Conservation (phyloP, 2,329 filamentous ascomycete genomes). For the Myriosclerotinia curreyana region DNA sequence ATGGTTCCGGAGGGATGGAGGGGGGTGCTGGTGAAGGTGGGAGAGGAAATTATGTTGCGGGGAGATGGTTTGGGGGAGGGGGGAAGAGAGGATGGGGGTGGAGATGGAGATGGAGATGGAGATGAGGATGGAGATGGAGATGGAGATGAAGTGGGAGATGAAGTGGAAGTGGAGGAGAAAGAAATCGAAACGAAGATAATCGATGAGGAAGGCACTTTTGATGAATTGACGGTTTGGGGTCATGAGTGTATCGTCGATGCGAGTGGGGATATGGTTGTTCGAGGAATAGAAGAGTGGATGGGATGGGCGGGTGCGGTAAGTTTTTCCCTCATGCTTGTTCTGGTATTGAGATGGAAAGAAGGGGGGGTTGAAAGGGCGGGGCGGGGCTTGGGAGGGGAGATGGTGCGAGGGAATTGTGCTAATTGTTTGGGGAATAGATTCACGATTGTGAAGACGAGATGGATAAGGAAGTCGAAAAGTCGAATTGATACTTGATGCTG, state of each 20-base stretch:
- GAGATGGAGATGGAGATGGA: no score
- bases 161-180: constrained; percentile 47
- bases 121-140: background rate
- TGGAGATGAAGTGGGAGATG: constrained; percentile 31
- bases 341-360: background rate
- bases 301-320: constrained; percentile 64
- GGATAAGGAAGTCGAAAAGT: background rate
- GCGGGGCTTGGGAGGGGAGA: background rate
- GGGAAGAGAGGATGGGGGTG: background rate
- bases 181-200: constrained; percentile 54
- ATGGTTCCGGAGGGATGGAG: constrained; percentile 13
- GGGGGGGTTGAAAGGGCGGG: background rate
- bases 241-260: constrained; percentile 67
- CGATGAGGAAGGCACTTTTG: constrained; percentile 65
- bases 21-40: constrained; percentile 3
- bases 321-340: background rate
- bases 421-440: constrained; percentile 5
- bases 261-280: constrained; percentile 65
- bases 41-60: background rate
- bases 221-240: constrained; percentile 77
- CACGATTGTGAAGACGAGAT: background rate
- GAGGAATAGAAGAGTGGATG: constrained; percentile 78
- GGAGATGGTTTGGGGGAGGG: no score
- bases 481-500: background rate
- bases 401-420: background rate